phyloP scores from a whole-genome alignment of 1,139 yeast genomes.

The Saccharomycopsis hybrid region DNA sequence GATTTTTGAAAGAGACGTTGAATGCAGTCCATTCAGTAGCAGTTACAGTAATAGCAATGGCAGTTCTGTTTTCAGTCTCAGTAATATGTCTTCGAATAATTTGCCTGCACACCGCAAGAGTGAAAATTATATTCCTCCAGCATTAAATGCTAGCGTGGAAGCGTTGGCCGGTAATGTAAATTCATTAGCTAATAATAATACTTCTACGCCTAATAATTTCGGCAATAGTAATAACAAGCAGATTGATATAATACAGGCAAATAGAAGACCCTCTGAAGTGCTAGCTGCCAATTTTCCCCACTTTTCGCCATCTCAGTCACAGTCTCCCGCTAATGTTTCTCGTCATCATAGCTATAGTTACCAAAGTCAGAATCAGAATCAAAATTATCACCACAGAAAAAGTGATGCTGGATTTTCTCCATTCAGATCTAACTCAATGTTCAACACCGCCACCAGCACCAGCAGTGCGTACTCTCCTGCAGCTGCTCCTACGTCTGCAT shows the following conservation, averaged over 20 bases:
- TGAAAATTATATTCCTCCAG: slow-evolving; percentile 19
- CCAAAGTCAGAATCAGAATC: no score
- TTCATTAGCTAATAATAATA: no score
- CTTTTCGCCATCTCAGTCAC: slow-evolving; percentile 6
- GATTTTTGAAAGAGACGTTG: slow-evolving; percentile 21
- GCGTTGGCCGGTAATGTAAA: slow-evolving; percentile 75
- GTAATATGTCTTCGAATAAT: slow-evolving; percentile 9
- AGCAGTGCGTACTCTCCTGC: no score
- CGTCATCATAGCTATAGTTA: no score
- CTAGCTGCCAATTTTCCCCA: slow-evolving; percentile 4
- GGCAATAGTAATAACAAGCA: slow-evolving; percentile 63
- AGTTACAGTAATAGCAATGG: no score
- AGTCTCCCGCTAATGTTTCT: slow-evolving; percentile 1
- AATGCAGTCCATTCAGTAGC: slow-evolving; percentile 5
- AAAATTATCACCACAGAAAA: no score
- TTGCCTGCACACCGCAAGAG: slow-evolving; percentile 8
- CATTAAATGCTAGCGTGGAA: slow-evolving; percentile 63
- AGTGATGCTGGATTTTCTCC: no score
- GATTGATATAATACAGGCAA: no score
- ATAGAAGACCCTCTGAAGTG: slow-evolving; percentile 38
- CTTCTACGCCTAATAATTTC: no score
- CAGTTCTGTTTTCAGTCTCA: slow-evolving; percentile 10
- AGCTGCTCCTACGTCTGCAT: no score
- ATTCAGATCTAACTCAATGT: no score
- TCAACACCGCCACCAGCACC: no score